Percentiles rank a stretch among this genome's conserved stretches.
Evolutionary conservation across 2,329 filamentous ascomycete species (phyloP).

Genomic region (Diplodia sapinea): DNA sequence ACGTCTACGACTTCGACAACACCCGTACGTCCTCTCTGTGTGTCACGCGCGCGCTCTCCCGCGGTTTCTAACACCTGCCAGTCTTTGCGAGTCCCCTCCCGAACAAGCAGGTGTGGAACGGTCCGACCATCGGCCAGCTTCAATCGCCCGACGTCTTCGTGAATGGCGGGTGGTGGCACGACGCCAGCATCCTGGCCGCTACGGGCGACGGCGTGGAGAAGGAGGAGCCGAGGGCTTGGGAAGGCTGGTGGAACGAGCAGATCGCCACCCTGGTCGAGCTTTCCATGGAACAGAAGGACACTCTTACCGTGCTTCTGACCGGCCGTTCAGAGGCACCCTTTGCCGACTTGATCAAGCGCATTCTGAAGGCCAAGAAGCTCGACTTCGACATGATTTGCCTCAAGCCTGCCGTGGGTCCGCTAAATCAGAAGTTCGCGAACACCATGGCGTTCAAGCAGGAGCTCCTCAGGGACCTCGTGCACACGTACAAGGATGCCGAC

Average conservation of each 20-base stretch:
- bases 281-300: slow-evolving; percentile 82
- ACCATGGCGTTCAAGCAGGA: slow-evolving; percentile 94
- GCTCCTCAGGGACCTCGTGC: slow-evolving; percentile 79
- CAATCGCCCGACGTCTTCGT: slow-evolving; percentile 76
- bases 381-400: slow-evolving; percentile 87
- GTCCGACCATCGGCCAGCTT: slow-evolving; percentile 75
- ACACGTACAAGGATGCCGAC: slow-evolving; percentile 82
- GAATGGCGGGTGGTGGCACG: slow-evolving; percentile 97
- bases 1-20: slow-evolving; percentile 98
- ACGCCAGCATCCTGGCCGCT: slow-evolving; percentile 80
- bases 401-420: slow-evolving; percentile 83
- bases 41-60: slow-evolving; percentile 16
- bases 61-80: slow-evolving; percentile 44
- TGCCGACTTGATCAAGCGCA: slow-evolving; percentile 78
- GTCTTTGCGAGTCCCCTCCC: slow-evolving; percentile 92
- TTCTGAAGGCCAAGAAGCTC: slow-evolving; percentile 76
- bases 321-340: slow-evolving; percentile 82
- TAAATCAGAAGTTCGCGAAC: slow-evolving; percentile 75
- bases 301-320: slow-evolving; percentile 83
- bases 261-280: slow-evolving; percentile 79
- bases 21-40: slow-evolving; percentile 65
- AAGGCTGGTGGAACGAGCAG: slow-evolving; percentile 96
- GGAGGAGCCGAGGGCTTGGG: slow-evolving; percentile 84
- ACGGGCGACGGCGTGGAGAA: slow-evolving; percentile 82
- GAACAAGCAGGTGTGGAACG: slow-evolving; percentile 86